Conservation (phyloP, 1,284 basidiomycete genomes). For the Serendipita sp. region DNA sequence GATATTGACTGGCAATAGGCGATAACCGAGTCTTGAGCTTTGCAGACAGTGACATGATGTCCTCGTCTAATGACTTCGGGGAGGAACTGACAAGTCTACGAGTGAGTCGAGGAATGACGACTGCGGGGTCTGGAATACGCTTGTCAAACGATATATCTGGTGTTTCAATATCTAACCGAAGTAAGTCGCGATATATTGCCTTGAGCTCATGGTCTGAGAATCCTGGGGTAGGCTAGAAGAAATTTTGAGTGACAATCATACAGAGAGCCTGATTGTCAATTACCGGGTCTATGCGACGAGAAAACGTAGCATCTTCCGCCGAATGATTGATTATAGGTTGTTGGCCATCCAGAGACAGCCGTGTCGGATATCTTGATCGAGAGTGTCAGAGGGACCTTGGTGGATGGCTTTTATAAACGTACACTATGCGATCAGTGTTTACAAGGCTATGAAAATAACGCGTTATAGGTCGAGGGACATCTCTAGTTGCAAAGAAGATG, state of each 20-base stretch:
- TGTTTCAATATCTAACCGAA: conserved; percentile 22
- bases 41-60: not conserved
- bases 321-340: not conserved
- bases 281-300: no score
- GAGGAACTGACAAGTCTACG: not conserved
- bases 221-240: conserved; percentile 15
- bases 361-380: not conserved
- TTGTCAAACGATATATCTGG: not conserved
- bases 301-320: not conserved
- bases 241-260: no score
- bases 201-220: conserved; percentile 39
- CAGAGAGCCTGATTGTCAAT: no score
- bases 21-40: not conserved
- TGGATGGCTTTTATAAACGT: no score
- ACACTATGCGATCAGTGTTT: no score
- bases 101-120: not conserved
- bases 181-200: conserved; percentile 38
- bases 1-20: not conserved
- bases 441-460: not conserved
- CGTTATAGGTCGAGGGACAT: not conserved
- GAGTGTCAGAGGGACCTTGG: not conserved
- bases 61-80: not conserved
- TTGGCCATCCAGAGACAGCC: not conserved
- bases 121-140: not conserved
- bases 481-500: not conserved